Base-by-base conservation (phyloP, 495 filamentous ascomycete genomes). In the Lophium mytilinum region DNA sequence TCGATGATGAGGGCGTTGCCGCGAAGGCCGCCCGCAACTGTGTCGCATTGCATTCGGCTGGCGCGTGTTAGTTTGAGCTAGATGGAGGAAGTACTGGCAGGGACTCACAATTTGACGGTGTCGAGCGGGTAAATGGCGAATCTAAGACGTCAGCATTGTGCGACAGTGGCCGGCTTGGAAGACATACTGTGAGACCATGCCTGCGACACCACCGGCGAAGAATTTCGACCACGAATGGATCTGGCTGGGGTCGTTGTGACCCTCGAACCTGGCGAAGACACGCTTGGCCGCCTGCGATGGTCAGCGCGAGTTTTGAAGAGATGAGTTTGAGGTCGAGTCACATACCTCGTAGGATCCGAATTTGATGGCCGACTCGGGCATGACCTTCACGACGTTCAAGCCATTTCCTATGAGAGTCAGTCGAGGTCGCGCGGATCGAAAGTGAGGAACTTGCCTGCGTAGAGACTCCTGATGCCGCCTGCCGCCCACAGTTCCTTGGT, bases 301-400 rank as follows among this genome's bases (percentile, higher is more conserved):
- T 61, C 46, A 58, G 15, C 21, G 33, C 33, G 24, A 45, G 34
- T 52, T 17, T 54, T 35, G 17, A 30, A 52, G 9, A 14, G 15
- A 50, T 35, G 55, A 54, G 52, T 10, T 19, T 37, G 10, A 30
- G 46, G 19, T 10, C n/a, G n/a, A 59, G 24, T 17, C 6, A 62
- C 69, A 56, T 68, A 85, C 84, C 75, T 88, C 93, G 64, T 96
- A 98, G 7, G 89, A 92, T 50, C 93, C 93, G 71, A 98, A 98
- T 58, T 86, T 93, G 64, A 98, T 95, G 36, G 93, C 93, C 6
- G 92, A 96, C 71, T 98, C 93, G 7, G 93, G 93, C 85, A 97
- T 92, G 48, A 98, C 90, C 72, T 98, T 98, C 61, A 96, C 66
- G 9, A 97, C 92, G 66, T 98, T 98, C 56, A 98, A 78, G 8